Evolutionary conservation across 371 early-diverging fungal species (phyloP).

Genomic region (Batkoa obscura): DNA sequence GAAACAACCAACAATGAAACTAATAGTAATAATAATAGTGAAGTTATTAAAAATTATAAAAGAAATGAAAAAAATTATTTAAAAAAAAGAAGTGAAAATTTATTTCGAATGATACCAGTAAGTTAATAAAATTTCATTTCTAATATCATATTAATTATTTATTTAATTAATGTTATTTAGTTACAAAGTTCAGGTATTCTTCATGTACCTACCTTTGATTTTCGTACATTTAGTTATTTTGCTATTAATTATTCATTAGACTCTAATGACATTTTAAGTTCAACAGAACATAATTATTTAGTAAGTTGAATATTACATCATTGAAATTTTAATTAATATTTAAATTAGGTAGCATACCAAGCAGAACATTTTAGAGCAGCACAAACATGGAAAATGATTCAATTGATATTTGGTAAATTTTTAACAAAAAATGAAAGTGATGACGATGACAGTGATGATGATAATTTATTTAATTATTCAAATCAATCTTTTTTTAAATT

Average conservation of each 20-base stretch:
- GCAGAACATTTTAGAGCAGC: slow-evolving; percentile 29
- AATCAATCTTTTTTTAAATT: too few species aligned
- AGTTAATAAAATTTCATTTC: too few species aligned
- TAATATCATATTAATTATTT: too few species aligned
- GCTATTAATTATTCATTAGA: slow-evolving; percentile 39
- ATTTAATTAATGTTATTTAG: background rate
- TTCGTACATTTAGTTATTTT: slow-evolving; percentile 37
- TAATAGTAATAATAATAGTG: background rate
- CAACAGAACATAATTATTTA: slow-evolving; percentile 23
- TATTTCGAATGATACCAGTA: too few species aligned
- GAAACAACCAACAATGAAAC: background rate
- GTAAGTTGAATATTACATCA: too few species aligned
- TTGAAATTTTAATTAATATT: too few species aligned
- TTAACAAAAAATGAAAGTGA: too few species aligned
- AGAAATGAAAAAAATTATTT: background rate
- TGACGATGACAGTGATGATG: too few species aligned
- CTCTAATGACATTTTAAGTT: slow-evolving; percentile 7
- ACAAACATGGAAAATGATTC: slow-evolving; percentile 65
- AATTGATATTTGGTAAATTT: background rate
- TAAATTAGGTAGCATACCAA: slow-evolving; percentile 16
- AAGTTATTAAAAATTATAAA: slow-evolving; percentile 7
- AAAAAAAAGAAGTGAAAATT: too few species aligned
- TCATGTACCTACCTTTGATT: slow-evolving; percentile 45
- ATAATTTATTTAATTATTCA: too few species aligned
- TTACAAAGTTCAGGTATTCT: slow-evolving; percentile 36